Evolutionary conservation across 345 rosid genomes (phyloP).

Genomic region (Bruguiera parviflora): DNA sequence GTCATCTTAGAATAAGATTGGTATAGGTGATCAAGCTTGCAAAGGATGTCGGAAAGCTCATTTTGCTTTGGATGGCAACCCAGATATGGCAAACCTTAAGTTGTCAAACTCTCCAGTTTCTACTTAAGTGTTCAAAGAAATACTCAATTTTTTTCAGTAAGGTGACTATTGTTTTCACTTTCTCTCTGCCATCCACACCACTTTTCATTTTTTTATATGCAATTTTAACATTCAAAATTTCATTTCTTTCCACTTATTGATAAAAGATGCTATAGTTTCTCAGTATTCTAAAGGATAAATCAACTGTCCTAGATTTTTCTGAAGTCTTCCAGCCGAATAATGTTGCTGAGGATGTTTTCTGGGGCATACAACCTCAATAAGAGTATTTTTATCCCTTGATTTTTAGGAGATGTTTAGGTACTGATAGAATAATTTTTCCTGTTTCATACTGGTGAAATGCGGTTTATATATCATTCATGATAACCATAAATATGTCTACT

Average conservation of each 20-base stretch:
- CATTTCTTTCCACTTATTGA: neutral
- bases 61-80: constrained; percentile 51
- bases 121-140: constrained; percentile 54
- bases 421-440: constrained; percentile 35
- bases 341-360: constrained; percentile 31
- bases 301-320: constrained; percentile 51
- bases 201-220: neutral
- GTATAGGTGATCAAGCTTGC: constrained; percentile 57
- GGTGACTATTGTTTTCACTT: constrained; percentile 33
- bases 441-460: constrained; percentile 4
- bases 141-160: constrained; percentile 57
- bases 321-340: constrained; percentile 56
- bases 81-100: constrained; percentile 36
- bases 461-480: neutral
- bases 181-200: neutral
- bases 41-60: constrained; percentile 56
- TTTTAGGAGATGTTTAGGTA: constrained; percentile 55
- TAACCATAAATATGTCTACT: constrained; percentile 17
- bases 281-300: constrained; percentile 42
- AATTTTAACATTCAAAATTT: neutral
- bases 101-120: constrained; percentile 51
- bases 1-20: constrained; percentile 18
- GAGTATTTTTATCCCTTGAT: constrained; percentile 54
- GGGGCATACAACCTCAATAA: constrained; percentile 41
- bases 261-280: constrained; percentile 36